Evolutionary conservation across 768 basidiomycete species (phyloP), one percentile per base, ranked within the genome.

Genomic region (Boletales sp.): DNA sequence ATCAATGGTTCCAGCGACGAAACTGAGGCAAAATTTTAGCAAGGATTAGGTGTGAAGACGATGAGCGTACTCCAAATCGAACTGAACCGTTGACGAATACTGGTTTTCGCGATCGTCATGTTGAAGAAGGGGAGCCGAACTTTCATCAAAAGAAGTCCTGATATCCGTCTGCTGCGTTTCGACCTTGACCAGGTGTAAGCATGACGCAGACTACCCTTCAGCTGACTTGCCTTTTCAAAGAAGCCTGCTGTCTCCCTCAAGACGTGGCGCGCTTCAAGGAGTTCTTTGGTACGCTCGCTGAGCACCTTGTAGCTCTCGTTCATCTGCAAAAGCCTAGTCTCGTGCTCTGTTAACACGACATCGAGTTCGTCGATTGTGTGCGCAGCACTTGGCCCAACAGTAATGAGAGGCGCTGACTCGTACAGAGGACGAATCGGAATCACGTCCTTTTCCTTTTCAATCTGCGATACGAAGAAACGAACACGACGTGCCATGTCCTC

Each of bases 401-500:
- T 91, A 52, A 91, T 80, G 54, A 97, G 77, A 8, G 91, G 87
- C 3, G 87, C 82, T 0, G 88, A 91, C 64, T 97, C 94, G 49
- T 84, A 80, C 48, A 95, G 77, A 24, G 95, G 85, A 7, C 93
- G 86, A 50, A 94, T 77, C 41, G 87, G 86, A 37, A 98, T 74
- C 5, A 81, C 78, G 53, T 93, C 90, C 57, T 82, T 84, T 65
- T 94, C 88, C 60, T 88, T 88, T 56, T 86, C 81, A 54, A 97
- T 92, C 63, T 97, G 93, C 27, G 79, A 73, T 1, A 78, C 68
- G 63, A 98, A 97, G 70, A 97, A 94, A 48, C 94, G 86, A 43
- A 94, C 84, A 32, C 93, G 88, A 56, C 97, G 89, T 8, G 89
- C 87, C 87, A 95, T 94, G 65, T 99, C 95, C 68, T 97, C 95